Evolutionary conservation across 2,329 filamentous ascomycete genomes (phyloP).

Genomic region (Colletotrichum aenigma): DNA sequence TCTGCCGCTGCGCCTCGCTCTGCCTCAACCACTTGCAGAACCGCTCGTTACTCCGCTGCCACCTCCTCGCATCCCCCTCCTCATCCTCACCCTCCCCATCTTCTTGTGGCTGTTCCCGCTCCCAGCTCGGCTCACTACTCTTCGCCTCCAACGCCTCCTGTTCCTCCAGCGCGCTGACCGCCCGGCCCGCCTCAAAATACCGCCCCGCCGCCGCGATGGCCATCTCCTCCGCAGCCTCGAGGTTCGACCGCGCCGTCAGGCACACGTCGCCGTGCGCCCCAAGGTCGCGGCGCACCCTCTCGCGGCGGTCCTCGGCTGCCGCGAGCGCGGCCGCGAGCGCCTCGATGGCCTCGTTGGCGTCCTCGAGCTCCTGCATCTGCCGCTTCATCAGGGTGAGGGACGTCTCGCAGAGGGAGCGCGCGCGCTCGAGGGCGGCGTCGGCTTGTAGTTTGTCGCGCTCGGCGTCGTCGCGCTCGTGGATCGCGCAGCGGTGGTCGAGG

Average conservation of each 20-base stretch:
- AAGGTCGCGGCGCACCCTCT: neutral
- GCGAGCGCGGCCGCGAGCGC: neutral
- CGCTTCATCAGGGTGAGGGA: constrained; percentile 14
- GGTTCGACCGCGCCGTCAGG: neutral
- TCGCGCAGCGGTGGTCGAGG: constrained; percentile 14
- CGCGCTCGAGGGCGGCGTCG: constrained; percentile 12
- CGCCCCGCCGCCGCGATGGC: constrained; percentile 12
- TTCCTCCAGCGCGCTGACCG: constrained; percentile 3
- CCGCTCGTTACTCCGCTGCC: constrained; percentile 11
- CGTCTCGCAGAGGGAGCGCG: constrained; percentile 10
- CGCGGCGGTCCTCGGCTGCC: constrained; percentile 5
- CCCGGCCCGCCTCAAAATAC: constrained; percentile 4
- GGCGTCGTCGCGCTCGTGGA: constrained; percentile 17
- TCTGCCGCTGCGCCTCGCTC: constrained; percentile 15
- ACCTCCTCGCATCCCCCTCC: neutral
- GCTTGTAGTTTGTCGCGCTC: constrained; percentile 18
- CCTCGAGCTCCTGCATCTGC: constrained; percentile 19
- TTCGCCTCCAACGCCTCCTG: neutral
- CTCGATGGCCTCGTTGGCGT: constrained; percentile 12
- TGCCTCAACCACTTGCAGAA: constrained; percentile 16
- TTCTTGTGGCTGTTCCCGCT: neutral
- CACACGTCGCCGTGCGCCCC: constrained; percentile 11
- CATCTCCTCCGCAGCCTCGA: constrained; percentile 18
- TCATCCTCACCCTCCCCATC: neutral
- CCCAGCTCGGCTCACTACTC: neutral